Conservation (phyloP, 352 stramenopile genomes). For the Globisporangium cystogenes region DNA sequence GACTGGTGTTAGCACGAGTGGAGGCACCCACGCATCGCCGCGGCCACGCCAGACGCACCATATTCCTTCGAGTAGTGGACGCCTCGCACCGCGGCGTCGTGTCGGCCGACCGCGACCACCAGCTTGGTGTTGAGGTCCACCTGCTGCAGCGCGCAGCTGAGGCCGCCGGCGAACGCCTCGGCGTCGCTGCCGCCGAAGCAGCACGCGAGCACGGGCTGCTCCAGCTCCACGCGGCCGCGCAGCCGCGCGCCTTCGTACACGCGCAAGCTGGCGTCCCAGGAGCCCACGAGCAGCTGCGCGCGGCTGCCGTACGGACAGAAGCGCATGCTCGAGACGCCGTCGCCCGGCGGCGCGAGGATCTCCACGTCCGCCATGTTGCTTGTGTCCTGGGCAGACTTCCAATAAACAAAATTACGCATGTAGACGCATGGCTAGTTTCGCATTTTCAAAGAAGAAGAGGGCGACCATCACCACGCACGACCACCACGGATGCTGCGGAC, state of each 20-base stretch:
- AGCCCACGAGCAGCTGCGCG: constrained; percentile 60
- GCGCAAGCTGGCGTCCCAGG: constrained; percentile 70
- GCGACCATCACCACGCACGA: background rate
- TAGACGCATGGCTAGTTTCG: no score
- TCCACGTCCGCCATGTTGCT: constrained; percentile 34
- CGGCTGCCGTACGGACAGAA: constrained; percentile 48
- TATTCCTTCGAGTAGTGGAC: constrained; percentile 56
- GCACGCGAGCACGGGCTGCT: constrained; percentile 63
- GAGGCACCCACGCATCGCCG: background rate
- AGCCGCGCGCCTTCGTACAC: constrained; percentile 63
- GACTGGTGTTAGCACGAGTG: background rate
- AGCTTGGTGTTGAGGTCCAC: constrained; percentile 49
- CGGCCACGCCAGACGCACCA: constrained; percentile 4
- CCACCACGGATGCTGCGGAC: background rate
- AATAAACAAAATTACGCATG: no score
- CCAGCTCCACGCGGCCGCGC: constrained; percentile 58
- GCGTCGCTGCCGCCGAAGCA: constrained; percentile 50
- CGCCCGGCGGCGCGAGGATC: constrained; percentile 67
- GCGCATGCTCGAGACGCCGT: constrained; percentile 80
- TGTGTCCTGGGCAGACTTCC: no score
- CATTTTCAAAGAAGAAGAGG: background rate
- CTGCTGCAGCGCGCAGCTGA: constrained; percentile 61
- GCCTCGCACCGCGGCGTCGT: constrained; percentile 45
- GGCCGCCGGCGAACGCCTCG: constrained; percentile 66
- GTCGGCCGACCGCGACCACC: constrained; percentile 25